A percentile compares a stretch with the other conserved stretches of the same genome.
Evolutionary conservation across 1,284 basidiomycete genomes (phyloP).

Genomic region (Fistulinella cinereoalba): DNA sequence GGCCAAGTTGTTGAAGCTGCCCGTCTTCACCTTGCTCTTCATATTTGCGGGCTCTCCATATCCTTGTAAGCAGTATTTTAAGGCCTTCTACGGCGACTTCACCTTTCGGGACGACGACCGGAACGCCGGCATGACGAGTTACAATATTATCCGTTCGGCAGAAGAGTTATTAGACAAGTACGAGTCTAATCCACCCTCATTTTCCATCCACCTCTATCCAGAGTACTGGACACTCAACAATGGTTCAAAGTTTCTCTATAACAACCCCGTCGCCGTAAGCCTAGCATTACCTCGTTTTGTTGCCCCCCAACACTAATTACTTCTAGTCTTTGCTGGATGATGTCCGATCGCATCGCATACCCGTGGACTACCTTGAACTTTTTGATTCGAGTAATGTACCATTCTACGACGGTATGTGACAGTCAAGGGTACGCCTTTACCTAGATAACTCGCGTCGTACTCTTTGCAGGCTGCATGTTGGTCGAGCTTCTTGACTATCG

Average conservation of each 20-base stretch:
- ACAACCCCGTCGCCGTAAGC: slow-evolving; percentile 68
- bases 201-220: slow-evolving; percentile 68
- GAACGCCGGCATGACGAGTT: slow-evolving; percentile 51
- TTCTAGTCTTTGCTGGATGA: slow-evolving; percentile 71
- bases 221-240: slow-evolving; percentile 79
- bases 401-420: slow-evolving; percentile 69
- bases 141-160: slow-evolving; percentile 66
- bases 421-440: neutral
- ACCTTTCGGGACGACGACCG: slow-evolving; percentile 10
- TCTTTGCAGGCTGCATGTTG: slow-evolving; percentile 65
- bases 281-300: slow-evolving; percentile 1
- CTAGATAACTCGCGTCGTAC: slow-evolving; percentile 4
- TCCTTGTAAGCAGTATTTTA: too few relatives aligned
- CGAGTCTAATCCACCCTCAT: slow-evolving; percentile 59
- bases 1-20: too few relatives aligned
- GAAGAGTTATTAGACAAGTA: slow-evolving; percentile 57
- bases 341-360: slow-evolving; percentile 73
- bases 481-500: slow-evolving; percentile 76
- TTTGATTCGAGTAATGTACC: slow-evolving; percentile 67
- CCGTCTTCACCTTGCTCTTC: too few relatives aligned
- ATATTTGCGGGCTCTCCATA: too few relatives aligned
- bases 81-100: slow-evolving; percentile 7
- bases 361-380: slow-evolving; percentile 74
- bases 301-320: slow-evolving; percentile 5
- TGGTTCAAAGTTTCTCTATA: slow-evolving; percentile 74